Evolutionary conservation across 257 asterid genomes (phyloP).

Genomic region (Fraxinus anomala): DNA sequence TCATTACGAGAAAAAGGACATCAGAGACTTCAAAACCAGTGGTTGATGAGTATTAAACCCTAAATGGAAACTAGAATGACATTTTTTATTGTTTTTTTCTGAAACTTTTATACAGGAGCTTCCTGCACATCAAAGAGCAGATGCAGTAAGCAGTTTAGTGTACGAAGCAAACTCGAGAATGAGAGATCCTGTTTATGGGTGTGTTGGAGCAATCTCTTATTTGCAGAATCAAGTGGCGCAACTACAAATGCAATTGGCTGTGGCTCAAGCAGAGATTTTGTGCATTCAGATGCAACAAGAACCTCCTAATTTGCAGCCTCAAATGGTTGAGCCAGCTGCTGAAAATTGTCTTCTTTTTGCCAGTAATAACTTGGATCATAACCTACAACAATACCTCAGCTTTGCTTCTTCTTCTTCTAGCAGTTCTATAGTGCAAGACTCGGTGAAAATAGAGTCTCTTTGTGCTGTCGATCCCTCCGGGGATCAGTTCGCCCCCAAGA

Average conservation of each 20-base stretch:
- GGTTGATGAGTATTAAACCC: neutral
- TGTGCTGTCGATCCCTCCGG: conserved; percentile 45
- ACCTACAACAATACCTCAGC: conserved; percentile 67
- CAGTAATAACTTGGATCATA: conserved; percentile 40
- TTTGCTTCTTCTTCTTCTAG: conserved; percentile 53
- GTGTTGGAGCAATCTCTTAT: conserved; percentile 84
- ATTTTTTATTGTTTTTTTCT: neutral
- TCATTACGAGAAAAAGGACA: neutral
- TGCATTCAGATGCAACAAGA: conserved; percentile 86
- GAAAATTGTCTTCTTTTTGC: conserved; percentile 52
- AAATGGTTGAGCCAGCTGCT: conserved; percentile 34
- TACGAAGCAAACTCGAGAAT: conserved; percentile 86
- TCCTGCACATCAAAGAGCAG: conserved; percentile 70
- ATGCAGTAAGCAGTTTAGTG: conserved; percentile 86
- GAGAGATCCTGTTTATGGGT: conserved; percentile 87
- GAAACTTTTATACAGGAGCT: conserved; percentile 52
- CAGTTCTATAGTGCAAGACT: conserved; percentile 63
- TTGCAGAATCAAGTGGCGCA: conserved; percentile 81
- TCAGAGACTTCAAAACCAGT: neutral
- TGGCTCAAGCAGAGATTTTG: conserved; percentile 81
- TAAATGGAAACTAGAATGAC: neutral
- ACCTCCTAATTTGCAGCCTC: conserved; percentile 27
- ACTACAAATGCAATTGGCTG: conserved; percentile 81
- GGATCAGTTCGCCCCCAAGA: neutral
- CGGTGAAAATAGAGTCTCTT: conserved; percentile 87